A percentile compares a stretch with the other conserved stretches of the same genome.
These are phyloP conservation scores for Sordariomycetes sp. DNA, from an alignment of 2,329 filamentous ascomycete genomes.

Conservation along the genomic window DNA sequence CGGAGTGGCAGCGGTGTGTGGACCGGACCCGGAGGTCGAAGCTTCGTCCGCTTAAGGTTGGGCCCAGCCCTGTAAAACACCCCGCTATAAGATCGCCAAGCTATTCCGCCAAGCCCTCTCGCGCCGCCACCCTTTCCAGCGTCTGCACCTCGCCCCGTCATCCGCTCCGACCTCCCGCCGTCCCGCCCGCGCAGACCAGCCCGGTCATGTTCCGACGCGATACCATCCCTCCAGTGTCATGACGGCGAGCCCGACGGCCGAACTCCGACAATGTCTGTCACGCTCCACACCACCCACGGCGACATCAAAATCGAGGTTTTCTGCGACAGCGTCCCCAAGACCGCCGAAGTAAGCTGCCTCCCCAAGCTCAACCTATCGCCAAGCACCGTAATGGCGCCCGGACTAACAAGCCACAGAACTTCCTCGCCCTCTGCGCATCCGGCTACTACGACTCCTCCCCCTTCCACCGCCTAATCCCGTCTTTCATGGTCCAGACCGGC, in stretches of 20 bases:
- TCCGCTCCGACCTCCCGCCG: background rate
- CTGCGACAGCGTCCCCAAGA: slow-evolving; percentile 89
- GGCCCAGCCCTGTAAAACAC: background rate
- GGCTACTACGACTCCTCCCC: slow-evolving; percentile 65
- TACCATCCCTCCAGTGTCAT: background rate
- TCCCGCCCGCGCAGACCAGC: background rate
- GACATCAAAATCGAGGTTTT: slow-evolving; percentile 94
- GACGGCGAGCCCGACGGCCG: background rate
- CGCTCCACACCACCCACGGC: slow-evolving; percentile 78
- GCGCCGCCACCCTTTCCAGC: background rate
- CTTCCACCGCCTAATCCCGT: slow-evolving; percentile 70
- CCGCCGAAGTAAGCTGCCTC: slow-evolving; percentile 54
- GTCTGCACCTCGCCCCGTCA: background rate
- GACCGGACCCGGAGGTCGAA: too few species aligned
- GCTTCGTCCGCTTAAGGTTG: background rate
- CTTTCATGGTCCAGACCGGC: slow-evolving; percentile 74
- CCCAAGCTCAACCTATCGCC: background rate
- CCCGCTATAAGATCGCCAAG: background rate
- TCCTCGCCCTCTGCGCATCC: slow-evolving; percentile 75
- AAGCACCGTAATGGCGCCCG: background rate
- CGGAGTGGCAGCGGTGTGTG: too few species aligned
- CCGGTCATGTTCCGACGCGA: background rate
- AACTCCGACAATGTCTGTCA: slow-evolving; percentile 46
- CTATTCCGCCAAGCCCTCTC: background rate
- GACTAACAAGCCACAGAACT: slow-evolving; percentile 47